Percentiles rank a stretch among this genome's conserved stretches.
These are phyloP conservation scores for Lablab purpureus DNA, from an alignment of 306 rosid species.

Conservation along the genomic window DNA sequence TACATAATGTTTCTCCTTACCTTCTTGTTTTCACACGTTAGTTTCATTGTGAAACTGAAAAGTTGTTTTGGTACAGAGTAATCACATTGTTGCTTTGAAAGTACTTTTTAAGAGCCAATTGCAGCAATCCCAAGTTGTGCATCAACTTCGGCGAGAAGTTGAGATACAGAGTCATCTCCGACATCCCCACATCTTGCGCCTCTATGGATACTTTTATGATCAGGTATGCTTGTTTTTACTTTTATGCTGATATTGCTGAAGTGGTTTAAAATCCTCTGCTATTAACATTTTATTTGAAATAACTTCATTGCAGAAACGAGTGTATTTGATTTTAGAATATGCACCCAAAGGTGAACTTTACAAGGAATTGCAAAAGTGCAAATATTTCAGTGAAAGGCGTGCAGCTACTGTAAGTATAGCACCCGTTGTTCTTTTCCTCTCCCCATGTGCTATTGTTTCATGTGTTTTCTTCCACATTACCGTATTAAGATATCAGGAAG, in stretches of 20 bases:
- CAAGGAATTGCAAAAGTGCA: constrained; percentile 95
- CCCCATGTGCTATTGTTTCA: neutral
- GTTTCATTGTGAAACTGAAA: constrained; percentile 19
- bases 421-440: neutral
- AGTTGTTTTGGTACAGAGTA: constrained; percentile 72
- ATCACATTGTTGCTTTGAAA: constrained; percentile 92
- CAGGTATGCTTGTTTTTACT: constrained; percentile 60
- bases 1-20: neutral
- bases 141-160: constrained; percentile 96
- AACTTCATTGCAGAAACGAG: constrained; percentile 77
- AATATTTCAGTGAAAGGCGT: constrained; percentile 98
- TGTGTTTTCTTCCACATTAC: neutral
- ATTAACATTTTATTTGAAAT: constrained; percentile 31
- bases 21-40: constrained; percentile 19
- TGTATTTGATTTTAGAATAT: constrained; percentile 92
- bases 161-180: constrained; percentile 99
- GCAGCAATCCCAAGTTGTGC: constrained; percentile 99
- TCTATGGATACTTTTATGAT: constrained; percentile 95
- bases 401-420: constrained; percentile 89
- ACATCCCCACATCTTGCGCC: constrained; percentile 91
- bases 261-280: neutral
- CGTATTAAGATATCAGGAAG: neutral
- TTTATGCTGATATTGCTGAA: constrained; percentile 12
- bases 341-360: constrained; percentile 99
- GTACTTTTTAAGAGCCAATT: constrained; percentile 96